phyloP scores from a whole-genome alignment of 73 alveolate genomes.

The Paraurostyla sp. region DNA sequence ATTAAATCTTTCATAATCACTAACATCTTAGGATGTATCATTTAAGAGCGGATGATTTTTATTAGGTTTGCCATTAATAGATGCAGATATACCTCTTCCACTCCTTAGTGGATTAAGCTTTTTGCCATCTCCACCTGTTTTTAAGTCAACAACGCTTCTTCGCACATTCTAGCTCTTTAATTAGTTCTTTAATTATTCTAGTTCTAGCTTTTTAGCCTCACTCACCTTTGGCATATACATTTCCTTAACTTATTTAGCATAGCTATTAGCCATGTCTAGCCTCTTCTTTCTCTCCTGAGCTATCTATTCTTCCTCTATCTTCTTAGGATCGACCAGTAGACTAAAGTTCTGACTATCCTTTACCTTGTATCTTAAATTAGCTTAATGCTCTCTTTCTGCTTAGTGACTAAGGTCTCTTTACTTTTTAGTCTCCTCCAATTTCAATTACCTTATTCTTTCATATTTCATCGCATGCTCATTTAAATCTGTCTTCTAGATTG shows the following conservation, averaged over 20 bases:
- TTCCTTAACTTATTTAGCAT: slow-evolving; percentile 72
- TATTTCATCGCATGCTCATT: slow-evolving; percentile 50
- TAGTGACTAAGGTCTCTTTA: neutral
- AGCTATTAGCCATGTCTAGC: slow-evolving; percentile 48
- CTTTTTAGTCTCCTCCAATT: slow-evolving; percentile 1
- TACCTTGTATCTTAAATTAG: neutral
- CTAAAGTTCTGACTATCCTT: neutral
- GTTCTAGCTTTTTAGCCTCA: slow-evolving; percentile 51
- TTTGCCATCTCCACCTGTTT: neutral
- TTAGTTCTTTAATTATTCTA: slow-evolving; percentile 40
- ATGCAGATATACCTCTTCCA: slow-evolving; percentile 19
- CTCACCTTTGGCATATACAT: slow-evolving; percentile 73
- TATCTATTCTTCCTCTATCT: neutral
- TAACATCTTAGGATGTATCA: too few species aligned
- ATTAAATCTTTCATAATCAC: too few species aligned
- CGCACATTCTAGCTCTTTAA: neutral
- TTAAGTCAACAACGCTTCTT: neutral
- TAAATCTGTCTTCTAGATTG: slow-evolving; percentile 36
- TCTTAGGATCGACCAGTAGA: neutral
- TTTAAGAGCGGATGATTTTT: too few species aligned
- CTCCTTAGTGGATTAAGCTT: too few species aligned
- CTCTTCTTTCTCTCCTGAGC: slow-evolving; percentile 32
- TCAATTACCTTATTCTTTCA: slow-evolving; percentile 26
- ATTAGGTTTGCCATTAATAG: too few species aligned
- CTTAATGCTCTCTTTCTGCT: slow-evolving; percentile 5